Conservation (phyloP, 257 asterid genomes). For the Hygrophila difformis region DNA sequence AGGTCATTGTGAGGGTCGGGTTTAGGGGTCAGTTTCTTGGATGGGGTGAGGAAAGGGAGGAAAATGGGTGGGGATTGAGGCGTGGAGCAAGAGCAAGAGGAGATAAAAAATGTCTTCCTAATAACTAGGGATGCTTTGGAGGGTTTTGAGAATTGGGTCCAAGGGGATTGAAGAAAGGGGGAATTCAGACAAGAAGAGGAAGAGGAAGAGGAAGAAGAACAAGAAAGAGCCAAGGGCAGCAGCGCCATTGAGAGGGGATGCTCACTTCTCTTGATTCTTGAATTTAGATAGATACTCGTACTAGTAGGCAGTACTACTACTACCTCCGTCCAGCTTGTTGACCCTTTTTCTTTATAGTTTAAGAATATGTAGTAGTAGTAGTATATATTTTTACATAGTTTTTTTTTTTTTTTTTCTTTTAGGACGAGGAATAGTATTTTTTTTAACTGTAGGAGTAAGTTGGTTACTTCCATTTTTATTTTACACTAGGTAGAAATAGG, state of each 20-base stretch:
- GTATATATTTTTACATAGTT: too few species aligned
- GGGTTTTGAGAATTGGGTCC: slow-evolving; percentile 22
- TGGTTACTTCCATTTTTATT: too few species aligned
- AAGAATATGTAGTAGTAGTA: too few species aligned
- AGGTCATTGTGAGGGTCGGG: slow-evolving; percentile 14
- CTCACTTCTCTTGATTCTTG: too few species aligned
- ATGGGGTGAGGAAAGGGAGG: slow-evolving; percentile 66
- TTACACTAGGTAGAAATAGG: too few species aligned
- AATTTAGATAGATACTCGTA: too few species aligned
- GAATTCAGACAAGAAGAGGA: slow-evolving; percentile 15
- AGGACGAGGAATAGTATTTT: too few species aligned
- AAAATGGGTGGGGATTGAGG: slow-evolving; percentile 41
- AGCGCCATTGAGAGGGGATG: slow-evolving; percentile 33
- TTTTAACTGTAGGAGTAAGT: too few species aligned
- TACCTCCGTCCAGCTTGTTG: too few species aligned
- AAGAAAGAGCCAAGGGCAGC: slow-evolving; percentile 21
- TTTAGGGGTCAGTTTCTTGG: slow-evolving; percentile 16
- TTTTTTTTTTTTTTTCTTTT: too few species aligned
- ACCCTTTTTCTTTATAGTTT: too few species aligned
- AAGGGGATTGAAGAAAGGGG: slow-evolving; percentile 18
- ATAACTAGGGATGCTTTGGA: slow-evolving; percentile 9
- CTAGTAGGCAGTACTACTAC: too few species aligned
- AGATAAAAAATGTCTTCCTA: slow-evolving; percentile 17
- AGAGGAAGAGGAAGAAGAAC: slow-evolving; percentile 15
- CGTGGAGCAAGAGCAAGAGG: slow-evolving; percentile 20